These are phyloP conservation scores for Trypanosoma boissoni DNA, from an alignment of 208 protist genomes.

Conservation along the genomic window DNA sequence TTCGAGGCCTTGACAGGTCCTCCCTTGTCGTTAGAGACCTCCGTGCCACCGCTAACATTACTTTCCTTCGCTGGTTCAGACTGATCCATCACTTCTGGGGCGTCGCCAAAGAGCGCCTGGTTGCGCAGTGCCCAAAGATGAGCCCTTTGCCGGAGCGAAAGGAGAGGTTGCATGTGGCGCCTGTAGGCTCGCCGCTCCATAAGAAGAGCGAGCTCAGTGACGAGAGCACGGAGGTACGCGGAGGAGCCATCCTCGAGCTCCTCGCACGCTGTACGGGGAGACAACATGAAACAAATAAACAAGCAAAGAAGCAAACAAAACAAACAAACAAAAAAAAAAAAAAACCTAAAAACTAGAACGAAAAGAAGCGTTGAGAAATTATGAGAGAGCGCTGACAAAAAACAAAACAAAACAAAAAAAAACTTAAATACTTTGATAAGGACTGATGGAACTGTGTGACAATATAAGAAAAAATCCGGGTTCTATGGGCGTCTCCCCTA, in stretches of 20 bases:
- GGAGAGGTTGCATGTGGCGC: conserved; percentile 28
- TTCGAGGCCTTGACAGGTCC: too few relatives aligned
- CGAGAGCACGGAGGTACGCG: conserved; percentile 21
- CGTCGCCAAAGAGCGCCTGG: conserved; percentile 72
- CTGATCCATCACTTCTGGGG: conserved; percentile 24
- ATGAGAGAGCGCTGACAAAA: neutral
- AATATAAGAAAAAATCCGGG: neutral
- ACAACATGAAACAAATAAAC: conserved; percentile 3
- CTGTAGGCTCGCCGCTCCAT: conserved; percentile 31
- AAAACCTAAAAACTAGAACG: neutral
- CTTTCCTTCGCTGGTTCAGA: neutral
- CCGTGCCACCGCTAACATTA: neutral
- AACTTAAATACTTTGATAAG: too few relatives aligned
- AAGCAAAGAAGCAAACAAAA: conserved; percentile 6
- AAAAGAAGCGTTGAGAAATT: neutral
- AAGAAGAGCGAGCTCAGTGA: conserved; percentile 30
- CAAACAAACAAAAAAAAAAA: neutral
- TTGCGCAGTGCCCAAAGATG: conserved; percentile 61
- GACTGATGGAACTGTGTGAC: too few relatives aligned
- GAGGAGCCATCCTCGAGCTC: neutral
- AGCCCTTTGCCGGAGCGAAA: conserved; percentile 30
- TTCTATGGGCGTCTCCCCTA: too few relatives aligned
- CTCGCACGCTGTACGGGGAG: conserved; percentile 1
- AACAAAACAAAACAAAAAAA: conserved; percentile 8
- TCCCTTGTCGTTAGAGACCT: neutral